phyloP scores from a whole-genome alignment of 2,329 filamentous ascomycete genomes.

The Albifimbria verrucaria region DNA sequence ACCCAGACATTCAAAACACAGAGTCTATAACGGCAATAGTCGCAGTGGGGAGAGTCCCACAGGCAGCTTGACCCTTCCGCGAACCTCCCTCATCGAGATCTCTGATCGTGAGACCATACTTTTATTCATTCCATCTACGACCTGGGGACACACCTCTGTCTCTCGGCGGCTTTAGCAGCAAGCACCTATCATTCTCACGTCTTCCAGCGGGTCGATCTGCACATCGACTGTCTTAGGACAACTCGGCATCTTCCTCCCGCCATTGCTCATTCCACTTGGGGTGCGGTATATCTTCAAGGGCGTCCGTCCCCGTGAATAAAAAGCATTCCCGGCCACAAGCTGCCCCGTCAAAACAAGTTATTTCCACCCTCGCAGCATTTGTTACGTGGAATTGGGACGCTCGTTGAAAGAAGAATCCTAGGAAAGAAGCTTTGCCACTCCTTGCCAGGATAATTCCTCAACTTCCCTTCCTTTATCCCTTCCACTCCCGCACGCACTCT shows the following conservation, averaged over 20 bases:
- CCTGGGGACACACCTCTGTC: slow-evolving; percentile 26
- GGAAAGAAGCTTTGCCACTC: slow-evolving; percentile 12
- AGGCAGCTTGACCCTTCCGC: neutral
- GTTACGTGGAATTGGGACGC: neutral
- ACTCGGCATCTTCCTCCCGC: slow-evolving; percentile 23
- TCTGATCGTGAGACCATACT: slow-evolving; percentile 7
- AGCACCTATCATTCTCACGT: slow-evolving; percentile 24
- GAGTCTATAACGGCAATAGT: slow-evolving; percentile 2
- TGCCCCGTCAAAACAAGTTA: slow-evolving; percentile 3
- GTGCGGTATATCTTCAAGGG: slow-evolving; percentile 37
- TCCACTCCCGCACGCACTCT: slow-evolving; percentile 3
- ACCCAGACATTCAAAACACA: neutral
- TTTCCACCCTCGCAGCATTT: neutral
- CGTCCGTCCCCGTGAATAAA: slow-evolving; percentile 29
- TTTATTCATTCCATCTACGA: slow-evolving; percentile 30
- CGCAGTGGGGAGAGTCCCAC: neutral
- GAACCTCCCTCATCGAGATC: slow-evolving; percentile 3
- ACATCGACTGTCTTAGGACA: slow-evolving; percentile 30
- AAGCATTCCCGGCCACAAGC: slow-evolving; percentile 32
- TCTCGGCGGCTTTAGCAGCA: slow-evolving; percentile 29
- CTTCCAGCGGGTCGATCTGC: slow-evolving; percentile 30
- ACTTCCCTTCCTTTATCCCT: slow-evolving; percentile 3
- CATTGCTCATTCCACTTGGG: slow-evolving; percentile 31
- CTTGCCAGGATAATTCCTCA: slow-evolving; percentile 6
- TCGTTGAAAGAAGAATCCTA: slow-evolving; percentile 3